Base-by-base conservation (phyloP, 768 basidiomycete genomes). In the Lentinula sp. region DNA sequence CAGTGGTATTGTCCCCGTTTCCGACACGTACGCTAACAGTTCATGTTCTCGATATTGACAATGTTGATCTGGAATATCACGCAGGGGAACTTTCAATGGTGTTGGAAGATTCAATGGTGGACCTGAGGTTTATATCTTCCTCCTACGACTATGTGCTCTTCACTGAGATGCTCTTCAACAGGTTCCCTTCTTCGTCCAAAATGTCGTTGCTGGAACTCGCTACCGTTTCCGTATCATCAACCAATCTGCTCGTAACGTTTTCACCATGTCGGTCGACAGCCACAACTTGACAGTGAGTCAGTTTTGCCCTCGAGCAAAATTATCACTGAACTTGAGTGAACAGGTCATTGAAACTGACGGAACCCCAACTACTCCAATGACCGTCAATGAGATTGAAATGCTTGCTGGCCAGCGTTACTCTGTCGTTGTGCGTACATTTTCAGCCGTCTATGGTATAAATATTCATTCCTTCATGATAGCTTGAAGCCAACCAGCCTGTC, bases 191-290 rank as follows among this genome's bases (percentile, higher is more conserved):
- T 60, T 65, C 0, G 66, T 73, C 2, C 67, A 80, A 23, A 70
- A 70, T 35, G 78, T 84, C 10, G 37, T 62, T 2, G 61, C 49
- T 0, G 74, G 75, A 8, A 68, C 68, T 54, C 71, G 81, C 10
- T 80, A 78, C 60, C 75, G 74, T 32, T 62, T 85, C 73, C 81
- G 84, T 13, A 61, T 86, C 18, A 69, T 86, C 66, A 77, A 77
- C 53, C 75, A 75, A 37, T 80, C 58, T 50, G 58, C 58, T 8
- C 58, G 77, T 48, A 74, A 75, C 8, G 71, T 70, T 43, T 78
- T 76, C 70, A 68, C 64, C 9, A 72, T 78, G 63, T 76, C 74
- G 0, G 67, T 78, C 32, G 75, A 78, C 60, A 63, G 67, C 8
- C 80, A 81, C 54, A 66, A 67, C 32, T 43, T 76, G 16, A 70